Conservation (phyloP, 805 yeast genomes). For the Cyberlindnera mississippiensis region DNA sequence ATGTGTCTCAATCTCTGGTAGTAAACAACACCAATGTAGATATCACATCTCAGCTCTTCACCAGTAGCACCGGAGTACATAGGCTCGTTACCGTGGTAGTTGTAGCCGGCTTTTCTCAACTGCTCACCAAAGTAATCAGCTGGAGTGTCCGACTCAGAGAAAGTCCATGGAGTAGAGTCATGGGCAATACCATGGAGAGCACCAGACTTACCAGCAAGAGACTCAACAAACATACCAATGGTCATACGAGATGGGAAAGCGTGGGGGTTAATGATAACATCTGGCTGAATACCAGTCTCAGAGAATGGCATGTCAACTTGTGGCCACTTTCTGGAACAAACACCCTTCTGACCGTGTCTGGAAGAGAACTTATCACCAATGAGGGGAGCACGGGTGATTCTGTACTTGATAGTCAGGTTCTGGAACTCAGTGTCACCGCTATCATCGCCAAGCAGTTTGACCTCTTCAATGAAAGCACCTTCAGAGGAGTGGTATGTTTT, state of each 20-base stretch:
- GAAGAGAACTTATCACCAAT: constrained; percentile 98
- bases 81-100: constrained; percentile 98
- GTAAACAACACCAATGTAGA: constrained; percentile 94
- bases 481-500: constrained; percentile 92
- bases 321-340: constrained; percentile 98
- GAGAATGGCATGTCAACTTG: constrained; percentile 94
- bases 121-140: constrained; percentile 98
- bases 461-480: constrained; percentile 94
- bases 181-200: constrained; percentile 97
- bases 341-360: constrained; percentile 98
- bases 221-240: constrained; percentile 98
- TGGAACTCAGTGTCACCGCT: constrained; percentile 72
- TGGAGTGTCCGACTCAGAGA: constrained; percentile 88
- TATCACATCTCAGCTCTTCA: constrained; percentile 93
- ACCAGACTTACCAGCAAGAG: constrained; percentile 98
- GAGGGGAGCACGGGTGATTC: constrained; percentile 87
- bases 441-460: constrained; percentile 86
- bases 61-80: constrained; percentile 99
- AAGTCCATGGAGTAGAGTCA: constrained; percentile 95
- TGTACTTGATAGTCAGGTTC: constrained; percentile 77
- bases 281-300: constrained; percentile 96
- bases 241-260: constrained; percentile 99
- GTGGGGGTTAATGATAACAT: constrained; percentile 95
- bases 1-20: constrained; percentile 98
- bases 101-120: constrained; percentile 80